Evolutionary conservation across 2,329 filamentous ascomycete genomes (phyloP).

Genomic region (Elsinoe perseae): DNA sequence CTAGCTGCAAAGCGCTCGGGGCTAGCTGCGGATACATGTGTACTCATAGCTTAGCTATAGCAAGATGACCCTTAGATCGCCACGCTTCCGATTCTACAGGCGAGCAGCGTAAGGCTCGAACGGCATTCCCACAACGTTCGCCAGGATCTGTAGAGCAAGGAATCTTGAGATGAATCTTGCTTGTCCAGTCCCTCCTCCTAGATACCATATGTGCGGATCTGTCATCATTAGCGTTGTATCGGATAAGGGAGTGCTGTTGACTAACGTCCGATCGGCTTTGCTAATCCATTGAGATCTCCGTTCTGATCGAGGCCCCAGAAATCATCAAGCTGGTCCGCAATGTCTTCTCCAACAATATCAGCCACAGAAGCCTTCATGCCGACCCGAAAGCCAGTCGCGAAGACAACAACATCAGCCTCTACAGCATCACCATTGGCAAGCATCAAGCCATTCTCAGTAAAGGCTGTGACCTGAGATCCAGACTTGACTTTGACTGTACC

Average conservation of each 20-base stretch:
- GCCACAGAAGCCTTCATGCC: constrained; percentile 36
- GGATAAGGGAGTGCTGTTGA: constrained; percentile 2
- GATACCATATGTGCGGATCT: constrained; percentile 39
- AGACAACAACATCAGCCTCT: constrained; percentile 40
- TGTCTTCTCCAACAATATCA: constrained; percentile 33
- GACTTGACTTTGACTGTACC: constrained; percentile 36
- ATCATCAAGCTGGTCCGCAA: constrained; percentile 37
- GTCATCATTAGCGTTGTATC: background rate
- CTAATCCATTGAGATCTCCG: constrained; percentile 41
- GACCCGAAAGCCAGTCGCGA: constrained; percentile 40
- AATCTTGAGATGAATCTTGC: constrained; percentile 43
- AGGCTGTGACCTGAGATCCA: constrained; percentile 29
- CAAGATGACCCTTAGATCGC: background rate
- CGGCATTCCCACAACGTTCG: constrained; percentile 23
- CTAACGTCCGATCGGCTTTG: constrained; percentile 33
- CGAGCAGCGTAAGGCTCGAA: background rate
- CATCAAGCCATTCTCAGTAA: constrained; percentile 34
- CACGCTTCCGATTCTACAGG: background rate
- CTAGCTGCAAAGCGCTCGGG: constrained; percentile 14
- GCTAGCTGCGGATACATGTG: background rate
- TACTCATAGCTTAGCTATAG: too few species aligned
- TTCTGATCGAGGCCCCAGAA: constrained; percentile 42
- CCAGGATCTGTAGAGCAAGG: constrained; percentile 41
- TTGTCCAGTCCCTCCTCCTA: constrained; percentile 37
- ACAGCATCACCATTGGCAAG: constrained; percentile 39